phyloP scores from a whole-genome alignment of 768 basidiomycete species.

The Rhizopogon vesiculosus region DNA sequence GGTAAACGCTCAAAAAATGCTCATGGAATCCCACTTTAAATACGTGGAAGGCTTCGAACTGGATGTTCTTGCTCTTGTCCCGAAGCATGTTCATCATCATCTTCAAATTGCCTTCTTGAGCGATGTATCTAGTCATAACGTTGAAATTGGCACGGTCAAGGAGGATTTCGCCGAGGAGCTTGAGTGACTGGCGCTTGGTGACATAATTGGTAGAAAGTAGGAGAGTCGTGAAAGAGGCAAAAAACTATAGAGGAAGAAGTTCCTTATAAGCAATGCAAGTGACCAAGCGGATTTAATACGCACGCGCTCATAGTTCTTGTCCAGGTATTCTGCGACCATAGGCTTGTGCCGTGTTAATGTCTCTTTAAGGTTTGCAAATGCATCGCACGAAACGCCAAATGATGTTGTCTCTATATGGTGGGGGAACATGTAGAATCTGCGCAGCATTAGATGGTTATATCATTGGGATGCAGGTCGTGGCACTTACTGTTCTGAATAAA shows the following conservation, averaged over 20 bases:
- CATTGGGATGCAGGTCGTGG: neutral
- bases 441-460: neutral
- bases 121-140: slow-evolving; percentile 97
- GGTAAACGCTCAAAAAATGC: neutral
- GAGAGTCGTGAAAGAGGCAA: slow-evolving; percentile 89
- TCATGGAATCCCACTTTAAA: slow-evolving; percentile 75
- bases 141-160: slow-evolving; percentile 97
- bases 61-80: slow-evolving; percentile 99
- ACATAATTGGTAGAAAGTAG: slow-evolving; percentile 95
- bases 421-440: slow-evolving; percentile 93
- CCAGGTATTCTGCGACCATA: slow-evolving; percentile 96
- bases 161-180: slow-evolving; percentile 95
- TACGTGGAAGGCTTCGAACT: slow-evolving; percentile 99
- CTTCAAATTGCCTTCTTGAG: slow-evolving; percentile 93
- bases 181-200: slow-evolving; percentile 98
- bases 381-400: slow-evolving; percentile 97
- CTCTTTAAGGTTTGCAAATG: slow-evolving; percentile 97
- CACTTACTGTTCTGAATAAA: slow-evolving; percentile 91
- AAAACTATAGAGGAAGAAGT: slow-evolving; percentile 59
- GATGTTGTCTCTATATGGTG: slow-evolving; percentile 97
- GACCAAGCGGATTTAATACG: slow-evolving; percentile 15
- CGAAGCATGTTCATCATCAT: slow-evolving; percentile 99
- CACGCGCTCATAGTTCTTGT: slow-evolving; percentile 95
- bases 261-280: neutral
- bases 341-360: slow-evolving; percentile 95